These are phyloP conservation scores for Tirmania nivea DNA, from an alignment of 495 filamentous ascomycete genomes.

Conservation along the genomic window DNA sequence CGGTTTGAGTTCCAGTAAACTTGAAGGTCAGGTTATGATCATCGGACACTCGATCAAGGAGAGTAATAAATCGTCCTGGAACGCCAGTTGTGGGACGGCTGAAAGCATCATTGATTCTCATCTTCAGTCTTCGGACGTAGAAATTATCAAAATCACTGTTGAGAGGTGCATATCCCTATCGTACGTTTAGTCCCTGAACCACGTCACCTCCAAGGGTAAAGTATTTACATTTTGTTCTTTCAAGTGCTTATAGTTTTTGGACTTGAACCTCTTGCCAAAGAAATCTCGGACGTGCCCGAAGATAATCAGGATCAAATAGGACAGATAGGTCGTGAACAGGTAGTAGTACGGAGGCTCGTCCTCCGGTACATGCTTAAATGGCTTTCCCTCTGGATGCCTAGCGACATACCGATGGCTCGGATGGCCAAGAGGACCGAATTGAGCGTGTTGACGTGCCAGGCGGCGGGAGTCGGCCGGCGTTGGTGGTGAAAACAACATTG, in stretches of 20 bases:
- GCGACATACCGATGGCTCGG: slow-evolving; percentile 69
- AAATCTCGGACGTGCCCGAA: slow-evolving; percentile 93
- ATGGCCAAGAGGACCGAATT: slow-evolving; percentile 73
- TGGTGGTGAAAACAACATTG: slow-evolving; percentile 61
- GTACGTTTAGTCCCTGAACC: slow-evolving; percentile 3
- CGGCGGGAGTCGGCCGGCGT: slow-evolving; percentile 62
- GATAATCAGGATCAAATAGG: slow-evolving; percentile 84
- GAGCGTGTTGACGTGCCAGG: slow-evolving; percentile 58
- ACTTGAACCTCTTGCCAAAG: slow-evolving; percentile 85
- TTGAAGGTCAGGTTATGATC: slow-evolving; percentile 78
- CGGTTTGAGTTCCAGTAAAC: slow-evolving; percentile 72
- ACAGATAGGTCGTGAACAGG: slow-evolving; percentile 89
- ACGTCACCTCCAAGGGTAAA: slow-evolving; percentile 7
- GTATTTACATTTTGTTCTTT: slow-evolving; percentile 39
- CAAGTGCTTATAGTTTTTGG: slow-evolving; percentile 61
- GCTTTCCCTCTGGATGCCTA: slow-evolving; percentile 46
- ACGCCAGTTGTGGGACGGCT: slow-evolving; percentile 78
- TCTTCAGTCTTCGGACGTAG: slow-evolving; percentile 77
- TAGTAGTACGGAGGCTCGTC: slow-evolving; percentile 96
- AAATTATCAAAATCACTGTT: slow-evolving; percentile 99
- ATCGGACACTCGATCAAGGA: slow-evolving; percentile 68
- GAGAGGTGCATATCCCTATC: slow-evolving; percentile 66
- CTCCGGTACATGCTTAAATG: slow-evolving; percentile 61
- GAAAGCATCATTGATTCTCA: slow-evolving; percentile 92
- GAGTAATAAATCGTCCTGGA: slow-evolving; percentile 77